These are phyloP conservation scores for Tothia fuscella DNA, from an alignment of 2,329 filamentous ascomycete genomes.

Conservation along the genomic window DNA sequence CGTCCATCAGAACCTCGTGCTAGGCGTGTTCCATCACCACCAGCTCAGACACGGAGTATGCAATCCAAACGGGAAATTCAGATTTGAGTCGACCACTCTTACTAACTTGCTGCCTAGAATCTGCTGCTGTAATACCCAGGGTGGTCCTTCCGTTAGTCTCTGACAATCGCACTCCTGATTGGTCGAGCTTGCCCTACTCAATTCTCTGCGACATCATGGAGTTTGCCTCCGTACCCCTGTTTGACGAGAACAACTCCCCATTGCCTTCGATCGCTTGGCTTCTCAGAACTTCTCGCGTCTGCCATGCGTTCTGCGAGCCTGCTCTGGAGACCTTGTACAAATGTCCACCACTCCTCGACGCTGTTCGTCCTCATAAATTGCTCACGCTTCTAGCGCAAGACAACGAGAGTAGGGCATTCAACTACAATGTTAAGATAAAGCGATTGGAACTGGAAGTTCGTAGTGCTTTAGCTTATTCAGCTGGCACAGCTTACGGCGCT, in stretches of 20 bases:
- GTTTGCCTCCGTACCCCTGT: conserved; percentile 50
- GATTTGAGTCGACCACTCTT: background rate
- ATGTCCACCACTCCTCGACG: conserved; percentile 50
- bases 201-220: conserved; percentile 59
- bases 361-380: conserved; percentile 36
- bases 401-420: conserved; percentile 20
- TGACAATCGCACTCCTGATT: conserved; percentile 36
- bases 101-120: background rate
- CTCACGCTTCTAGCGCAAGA: conserved; percentile 44
- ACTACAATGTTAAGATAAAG: conserved; percentile 62
- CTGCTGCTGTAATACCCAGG: background rate
- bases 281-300: conserved; percentile 48
- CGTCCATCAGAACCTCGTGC: background rate
- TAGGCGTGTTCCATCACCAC: background rate
- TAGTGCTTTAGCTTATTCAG: conserved; percentile 41
- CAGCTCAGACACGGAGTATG: background rate
- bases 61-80: background rate
- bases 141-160: conserved; percentile 1
- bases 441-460: conserved; percentile 57
- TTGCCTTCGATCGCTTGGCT: conserved; percentile 46
- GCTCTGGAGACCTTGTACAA: conserved; percentile 62
- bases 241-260: conserved; percentile 33
- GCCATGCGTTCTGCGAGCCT: conserved; percentile 53
- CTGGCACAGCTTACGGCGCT: conserved; percentile 42
- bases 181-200: conserved; percentile 53